These are phyloP conservation scores for Thelephora ganbajun DNA, from an alignment of 768 basidiomycete species.

Conservation along the genomic window DNA sequence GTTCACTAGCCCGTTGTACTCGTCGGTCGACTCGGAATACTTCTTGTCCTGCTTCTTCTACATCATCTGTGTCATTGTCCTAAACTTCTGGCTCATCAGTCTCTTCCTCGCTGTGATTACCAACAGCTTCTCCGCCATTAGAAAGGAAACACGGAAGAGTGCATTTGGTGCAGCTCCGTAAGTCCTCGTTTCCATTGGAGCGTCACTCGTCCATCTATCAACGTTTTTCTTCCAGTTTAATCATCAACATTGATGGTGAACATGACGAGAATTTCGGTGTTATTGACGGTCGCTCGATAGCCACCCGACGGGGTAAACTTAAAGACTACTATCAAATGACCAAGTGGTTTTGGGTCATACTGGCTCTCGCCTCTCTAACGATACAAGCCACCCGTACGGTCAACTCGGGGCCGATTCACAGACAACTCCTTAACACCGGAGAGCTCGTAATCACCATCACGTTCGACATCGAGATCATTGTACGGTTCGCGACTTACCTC, in stretches of 20 bases:
- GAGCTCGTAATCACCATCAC: conserved; percentile 69
- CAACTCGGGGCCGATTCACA: conserved; percentile 31
- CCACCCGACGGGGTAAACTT: conserved; percentile 29
- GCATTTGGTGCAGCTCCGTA: conserved; percentile 80
- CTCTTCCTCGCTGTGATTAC: conserved; percentile 93
- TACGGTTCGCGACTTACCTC: conserved; percentile 55
- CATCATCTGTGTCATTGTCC: conserved; percentile 66
- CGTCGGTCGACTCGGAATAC: conserved; percentile 80
- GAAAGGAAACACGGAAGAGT: conserved; percentile 75
- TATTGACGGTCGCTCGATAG: conserved; percentile 26
- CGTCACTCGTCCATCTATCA: background rate
- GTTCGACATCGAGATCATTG: conserved; percentile 79
- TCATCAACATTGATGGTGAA: conserved; percentile 29
- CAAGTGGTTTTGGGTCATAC: conserved; percentile 60
- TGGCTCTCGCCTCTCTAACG: conserved; percentile 56
- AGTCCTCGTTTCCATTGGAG: conserved; percentile 14
- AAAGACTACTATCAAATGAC: conserved; percentile 45
- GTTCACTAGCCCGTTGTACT: conserved; percentile 81
- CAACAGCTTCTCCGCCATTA: conserved; percentile 80
- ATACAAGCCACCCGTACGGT: conserved; percentile 59
- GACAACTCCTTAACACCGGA: conserved; percentile 38
- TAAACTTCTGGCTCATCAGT: conserved; percentile 93
- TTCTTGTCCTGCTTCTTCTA: conserved; percentile 82
- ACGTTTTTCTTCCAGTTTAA: conserved; percentile 18
- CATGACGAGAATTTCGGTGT: conserved; percentile 50